These are phyloP conservation scores for Vanilla planifolia DNA, from an alignment of 106 monocot genomes.

Conservation along the genomic window DNA sequence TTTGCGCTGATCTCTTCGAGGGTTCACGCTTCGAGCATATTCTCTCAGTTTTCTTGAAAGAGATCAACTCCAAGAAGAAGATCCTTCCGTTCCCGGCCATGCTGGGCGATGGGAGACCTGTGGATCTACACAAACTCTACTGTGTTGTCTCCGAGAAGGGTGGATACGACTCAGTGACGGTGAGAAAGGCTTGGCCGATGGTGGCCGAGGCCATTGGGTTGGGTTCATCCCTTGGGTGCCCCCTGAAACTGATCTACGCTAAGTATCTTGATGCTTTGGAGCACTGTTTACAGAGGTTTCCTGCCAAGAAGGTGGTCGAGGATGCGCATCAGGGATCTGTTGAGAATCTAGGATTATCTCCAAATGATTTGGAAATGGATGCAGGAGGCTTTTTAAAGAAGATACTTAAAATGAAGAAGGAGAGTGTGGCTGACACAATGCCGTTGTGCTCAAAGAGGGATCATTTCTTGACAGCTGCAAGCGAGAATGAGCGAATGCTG, in stretches of 20 bases:
- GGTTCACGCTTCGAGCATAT: slow-evolving; percentile 32
- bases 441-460: slow-evolving; percentile 16
- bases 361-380: slow-evolving; percentile 5
- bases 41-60: slow-evolving; percentile 34
- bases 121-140: slow-evolving; percentile 48
- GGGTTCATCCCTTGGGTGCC: slow-evolving; percentile 16
- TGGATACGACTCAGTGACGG: slow-evolving; percentile 38
- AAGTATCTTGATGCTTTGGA: slow-evolving; percentile 56
- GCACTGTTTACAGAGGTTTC: slow-evolving; percentile 27
- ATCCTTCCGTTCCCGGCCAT: slow-evolving; percentile 44
- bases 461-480: slow-evolving; percentile 30
- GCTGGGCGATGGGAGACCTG: slow-evolving; percentile 37
- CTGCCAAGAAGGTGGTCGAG: not conserved
- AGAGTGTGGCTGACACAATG: not conserved
- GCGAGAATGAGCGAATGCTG: slow-evolving; percentile 1
- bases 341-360: slow-evolving; percentile 6
- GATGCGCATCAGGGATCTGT: not conserved
- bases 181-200: slow-evolving; percentile 18
- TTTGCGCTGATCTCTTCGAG: slow-evolving; percentile 34
- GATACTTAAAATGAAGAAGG: slow-evolving; percentile 5
- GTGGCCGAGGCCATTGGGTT: slow-evolving; percentile 40
- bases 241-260: slow-evolving; percentile 46
- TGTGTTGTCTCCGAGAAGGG: slow-evolving; percentile 25
- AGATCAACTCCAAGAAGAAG: slow-evolving; percentile 20
- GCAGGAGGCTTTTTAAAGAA: not conserved